Conservation (phyloP, 441 rosid species). For the Populus hybrid region DNA sequence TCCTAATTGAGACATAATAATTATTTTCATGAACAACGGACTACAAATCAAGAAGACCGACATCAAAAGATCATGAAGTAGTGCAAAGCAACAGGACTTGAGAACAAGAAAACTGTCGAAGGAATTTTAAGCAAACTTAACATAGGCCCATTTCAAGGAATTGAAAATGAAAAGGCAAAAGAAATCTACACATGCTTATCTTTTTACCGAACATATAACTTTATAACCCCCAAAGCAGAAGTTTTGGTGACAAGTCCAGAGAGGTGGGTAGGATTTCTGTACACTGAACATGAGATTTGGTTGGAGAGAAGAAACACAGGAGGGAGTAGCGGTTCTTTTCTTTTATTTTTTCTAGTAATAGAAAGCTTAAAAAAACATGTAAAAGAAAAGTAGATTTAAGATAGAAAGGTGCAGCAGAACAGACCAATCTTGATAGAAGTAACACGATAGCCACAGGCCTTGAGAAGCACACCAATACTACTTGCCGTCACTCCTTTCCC, state of each 20-base stretch:
- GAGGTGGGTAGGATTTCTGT: not conserved
- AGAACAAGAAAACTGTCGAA: not conserved
- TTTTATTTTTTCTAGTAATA: not conserved
- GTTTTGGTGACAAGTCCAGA: not conserved
- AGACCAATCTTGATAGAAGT: slow-evolving; percentile 89
- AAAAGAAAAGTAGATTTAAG: not conserved
- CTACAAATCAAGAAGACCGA: not conserved
- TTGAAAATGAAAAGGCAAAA: not conserved
- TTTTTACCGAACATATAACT: not conserved
- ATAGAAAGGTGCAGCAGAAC: slow-evolving; percentile 1
- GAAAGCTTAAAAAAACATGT: too few relatives aligned
- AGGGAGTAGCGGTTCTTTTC: not conserved
- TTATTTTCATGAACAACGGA: not conserved
- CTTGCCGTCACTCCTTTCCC: slow-evolving; percentile 96
- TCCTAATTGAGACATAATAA: not conserved
- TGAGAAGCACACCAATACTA: slow-evolving; percentile 81
- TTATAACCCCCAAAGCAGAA: not conserved
- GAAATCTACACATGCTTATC: too few relatives aligned
- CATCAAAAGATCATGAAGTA: too few relatives aligned
- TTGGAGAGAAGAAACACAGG: not conserved
- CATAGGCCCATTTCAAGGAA: not conserved
- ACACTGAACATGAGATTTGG: not conserved
- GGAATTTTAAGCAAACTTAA: not conserved
- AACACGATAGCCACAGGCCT: slow-evolving; percentile 82
- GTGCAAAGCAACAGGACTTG: not conserved